Percentiles rank a stretch among this genome's conserved stretches.
phyloP scores from a whole-genome alignment of 1,284 basidiomycete species.

The Ganoderma multipileum region DNA sequence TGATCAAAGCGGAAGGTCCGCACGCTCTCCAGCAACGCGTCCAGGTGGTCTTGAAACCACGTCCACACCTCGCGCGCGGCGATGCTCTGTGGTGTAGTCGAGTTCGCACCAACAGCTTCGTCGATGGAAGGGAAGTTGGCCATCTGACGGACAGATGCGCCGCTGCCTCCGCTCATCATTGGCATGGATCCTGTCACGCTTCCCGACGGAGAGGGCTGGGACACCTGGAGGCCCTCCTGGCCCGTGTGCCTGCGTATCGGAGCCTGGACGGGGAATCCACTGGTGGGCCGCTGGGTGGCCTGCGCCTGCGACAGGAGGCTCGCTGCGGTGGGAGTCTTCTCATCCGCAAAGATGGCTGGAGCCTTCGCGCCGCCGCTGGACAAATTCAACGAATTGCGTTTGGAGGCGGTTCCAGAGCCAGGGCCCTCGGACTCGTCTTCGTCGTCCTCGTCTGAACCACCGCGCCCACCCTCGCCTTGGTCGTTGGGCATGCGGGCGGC shows the following conservation, averaged over 20 bases:
- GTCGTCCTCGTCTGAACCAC: slow-evolving; percentile 80
- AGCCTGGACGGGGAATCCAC: slow-evolving; percentile 71
- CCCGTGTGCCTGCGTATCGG: slow-evolving; percentile 74
- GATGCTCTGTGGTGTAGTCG: slow-evolving; percentile 74
- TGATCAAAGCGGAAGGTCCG: slow-evolving; percentile 83
- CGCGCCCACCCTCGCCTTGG: slow-evolving; percentile 60
- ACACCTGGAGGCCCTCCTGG: slow-evolving; percentile 57
- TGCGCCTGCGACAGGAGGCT: slow-evolving; percentile 80
- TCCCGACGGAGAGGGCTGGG: slow-evolving; percentile 59
- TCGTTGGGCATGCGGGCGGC: slow-evolving; percentile 71
- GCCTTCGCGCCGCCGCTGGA: slow-evolving; percentile 65
- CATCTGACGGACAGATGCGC: slow-evolving; percentile 76
- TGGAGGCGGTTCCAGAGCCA: slow-evolving; percentile 67
- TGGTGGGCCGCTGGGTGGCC: slow-evolving; percentile 63
- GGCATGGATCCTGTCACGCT: slow-evolving; percentile 53
- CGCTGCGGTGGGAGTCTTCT: slow-evolving; percentile 84
- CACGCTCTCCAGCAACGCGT: slow-evolving; percentile 78
- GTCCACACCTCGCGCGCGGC: slow-evolving; percentile 85
- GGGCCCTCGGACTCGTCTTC: slow-evolving; percentile 82
- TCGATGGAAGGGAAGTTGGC: slow-evolving; percentile 84
- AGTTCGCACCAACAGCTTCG: slow-evolving; percentile 78
- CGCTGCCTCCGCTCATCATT: slow-evolving; percentile 50
- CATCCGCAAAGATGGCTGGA: slow-evolving; percentile 58
- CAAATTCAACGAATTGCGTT: slow-evolving; percentile 75
- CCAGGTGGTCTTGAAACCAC: slow-evolving; percentile 88